Evolutionary conservation across 352 stramenopile genomes (phyloP).

Genomic region (Globisporangium radiosum): DNA sequence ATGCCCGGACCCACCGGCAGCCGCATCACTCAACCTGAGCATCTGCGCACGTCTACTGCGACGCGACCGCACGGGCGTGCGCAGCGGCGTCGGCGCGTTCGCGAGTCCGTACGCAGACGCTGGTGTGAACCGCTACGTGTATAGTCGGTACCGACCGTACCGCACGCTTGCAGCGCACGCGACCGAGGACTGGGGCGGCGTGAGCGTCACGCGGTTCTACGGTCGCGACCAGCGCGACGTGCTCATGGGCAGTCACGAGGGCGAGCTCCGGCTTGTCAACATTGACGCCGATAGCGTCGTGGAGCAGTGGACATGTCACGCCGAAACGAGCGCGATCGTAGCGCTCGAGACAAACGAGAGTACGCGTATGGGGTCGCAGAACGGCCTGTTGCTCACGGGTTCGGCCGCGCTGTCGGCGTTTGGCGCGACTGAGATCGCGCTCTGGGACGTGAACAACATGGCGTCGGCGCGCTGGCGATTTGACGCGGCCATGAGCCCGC

Average conservation of each 20-base stretch:
- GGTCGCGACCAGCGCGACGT: slow-evolving; percentile 55
- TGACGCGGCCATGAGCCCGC: slow-evolving; percentile 39
- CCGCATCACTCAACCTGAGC: slow-evolving; percentile 42
- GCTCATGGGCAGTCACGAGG: slow-evolving; percentile 71
- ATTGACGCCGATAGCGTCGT: slow-evolving; percentile 61
- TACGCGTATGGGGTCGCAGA: slow-evolving; percentile 46
- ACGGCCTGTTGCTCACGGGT: slow-evolving; percentile 49
- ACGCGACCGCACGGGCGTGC: slow-evolving; percentile 44
- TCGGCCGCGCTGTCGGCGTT: slow-evolving; percentile 39
- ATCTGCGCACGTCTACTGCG: slow-evolving; percentile 59
- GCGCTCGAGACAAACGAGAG: slow-evolving; percentile 65
- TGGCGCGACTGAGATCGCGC: slow-evolving; percentile 47
- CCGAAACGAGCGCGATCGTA: slow-evolving; percentile 57
- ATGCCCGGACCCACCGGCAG: slow-evolving; percentile 59
- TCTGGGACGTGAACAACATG: slow-evolving; percentile 74
- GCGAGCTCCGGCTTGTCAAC: slow-evolving; percentile 48
- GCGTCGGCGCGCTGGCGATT: slow-evolving; percentile 58
- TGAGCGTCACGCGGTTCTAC: slow-evolving; percentile 61
- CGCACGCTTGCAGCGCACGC: slow-evolving; percentile 48
- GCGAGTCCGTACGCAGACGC: slow-evolving; percentile 51
- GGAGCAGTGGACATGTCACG: slow-evolving; percentile 70
- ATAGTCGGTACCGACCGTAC: slow-evolving; percentile 68
- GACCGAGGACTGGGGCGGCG: slow-evolving; percentile 46
- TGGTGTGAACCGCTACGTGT: slow-evolving; percentile 73
- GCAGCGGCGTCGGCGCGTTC: slow-evolving; percentile 30